Conservation (phyloP, 2,329 filamentous ascomycete species). For the Sporothrix phasma region DNA sequence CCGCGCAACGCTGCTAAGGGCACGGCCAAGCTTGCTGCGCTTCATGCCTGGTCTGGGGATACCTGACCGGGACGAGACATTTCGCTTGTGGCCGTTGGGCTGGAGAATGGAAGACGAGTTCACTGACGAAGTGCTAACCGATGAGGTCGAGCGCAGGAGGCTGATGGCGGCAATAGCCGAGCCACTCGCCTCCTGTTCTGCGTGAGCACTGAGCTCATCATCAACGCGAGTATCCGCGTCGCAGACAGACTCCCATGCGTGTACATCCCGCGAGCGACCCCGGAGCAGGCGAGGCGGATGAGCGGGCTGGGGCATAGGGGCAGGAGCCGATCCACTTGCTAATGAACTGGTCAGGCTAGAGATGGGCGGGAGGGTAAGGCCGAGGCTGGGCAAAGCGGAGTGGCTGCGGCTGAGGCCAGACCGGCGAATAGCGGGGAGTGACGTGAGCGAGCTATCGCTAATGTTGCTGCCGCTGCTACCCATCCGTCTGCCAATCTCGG, state of each 20-base stretch:
- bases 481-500: not conserved
- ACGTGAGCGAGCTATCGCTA: constrained; percentile 31
- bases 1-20: constrained; percentile 52
- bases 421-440: constrained; percentile 38
- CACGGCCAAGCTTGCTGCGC: constrained; percentile 51
- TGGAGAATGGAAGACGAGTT: constrained; percentile 34
- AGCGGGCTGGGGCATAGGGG: constrained; percentile 16
- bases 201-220: constrained; percentile 67
- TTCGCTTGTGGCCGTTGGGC: constrained; percentile 55
- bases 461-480: constrained; percentile 2
- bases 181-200: constrained; percentile 69
- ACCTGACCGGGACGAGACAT: constrained; percentile 34
- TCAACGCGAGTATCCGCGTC: constrained; percentile 61
- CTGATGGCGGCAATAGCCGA: constrained; percentile 75
- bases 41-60: constrained; percentile 37
- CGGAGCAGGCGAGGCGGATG: constrained; percentile 43
- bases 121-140: constrained; percentile 31
- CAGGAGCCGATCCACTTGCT: constrained; percentile 6
- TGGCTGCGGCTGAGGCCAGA: constrained; percentile 57
- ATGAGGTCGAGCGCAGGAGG: constrained; percentile 60
- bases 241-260: constrained; percentile 85
- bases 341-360: constrained; percentile 39
- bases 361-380: constrained; percentile 48
- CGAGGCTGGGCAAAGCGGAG: constrained; percentile 51
- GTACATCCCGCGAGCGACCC: constrained; percentile 75